Base-by-base conservation (phyloP, 805 yeast genomes). In the Candida sithepensis region DNA sequence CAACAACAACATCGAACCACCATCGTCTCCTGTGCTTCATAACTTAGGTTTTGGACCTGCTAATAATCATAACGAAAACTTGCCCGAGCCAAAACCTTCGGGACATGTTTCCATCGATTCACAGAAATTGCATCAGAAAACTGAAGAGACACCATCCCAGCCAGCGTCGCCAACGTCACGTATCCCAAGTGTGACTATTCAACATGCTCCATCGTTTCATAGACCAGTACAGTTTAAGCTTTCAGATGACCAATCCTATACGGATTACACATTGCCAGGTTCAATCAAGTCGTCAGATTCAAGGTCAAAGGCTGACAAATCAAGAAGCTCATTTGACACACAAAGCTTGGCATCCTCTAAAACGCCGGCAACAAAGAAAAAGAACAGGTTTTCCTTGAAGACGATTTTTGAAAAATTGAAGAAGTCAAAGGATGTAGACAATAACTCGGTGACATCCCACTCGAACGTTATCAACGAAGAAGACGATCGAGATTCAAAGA, bases 351-450 rank as follows among this genome's bases (percentile, higher is more conserved):
- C 28, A 8, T 39, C 41, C 21, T 14, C 16, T 21, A n/a, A 21
- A 13, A 22, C 5, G 12, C 16, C 38, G 18, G 5, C 10, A 7
- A 4, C 18, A 8, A 51, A 44, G 36, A 46, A 44, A 28, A 44
- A 41, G 32, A 43, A 49, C 19, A 39, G 42, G 18, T 47, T 54
- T 18, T 52, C 58, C 1, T n/a, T 54, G 6, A 50, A 48, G 32
- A 33, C 39, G 13, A 40, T 54, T 3, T 34, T 54, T 32, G 49
- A 39, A 6, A 54, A 46, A 34, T 23, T 54, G 14, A 49, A 48
- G 34, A 44, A 39, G 22, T 10, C 42, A 7, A 49, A 45, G 21
- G 50, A 40, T 16, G 21, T 3, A 12, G 49, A 50, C n/a, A 21
- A 18, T 42, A 32, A 20, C 21, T 23, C 46, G n/a, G 16, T 36